Base-by-base conservation (phyloP, 345 rosid genomes). In the Isatis tinctoria region DNA sequence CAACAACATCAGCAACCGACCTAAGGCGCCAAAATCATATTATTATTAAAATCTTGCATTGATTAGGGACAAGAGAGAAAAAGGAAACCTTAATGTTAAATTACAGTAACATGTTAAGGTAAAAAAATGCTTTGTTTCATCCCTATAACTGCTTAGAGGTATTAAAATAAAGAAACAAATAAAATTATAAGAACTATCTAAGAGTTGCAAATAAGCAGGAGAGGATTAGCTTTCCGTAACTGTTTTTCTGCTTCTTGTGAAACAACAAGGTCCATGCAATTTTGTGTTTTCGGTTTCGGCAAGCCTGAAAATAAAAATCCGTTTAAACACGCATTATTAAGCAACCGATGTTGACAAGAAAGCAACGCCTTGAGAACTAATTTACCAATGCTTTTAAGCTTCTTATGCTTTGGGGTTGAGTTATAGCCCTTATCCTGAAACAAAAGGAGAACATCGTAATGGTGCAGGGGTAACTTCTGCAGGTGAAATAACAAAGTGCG, bases 311-410 rank as follows among this genome's bases (percentile, higher is more conserved):
- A 66, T 47, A 62, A 67, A 47, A 51, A n/a, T 14, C 17, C n/a
- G 11, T 17, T 70, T 74, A 18, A 70, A 73, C 49, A 77, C 54
- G 26, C 17, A 49, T 72, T 36, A 49, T 70, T 45, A 64, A 61
- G 65, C 54, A 43, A 60, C 60, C 30, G 22, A 11, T 39, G 22
- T 67, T 20, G 56, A 17, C 70, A 39, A 61, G 47, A 67, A 80
- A 51, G 14, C 32, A 16, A 35, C 14, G 61, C 70, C 60, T 54
- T 9, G 33, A 76, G 20, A 43, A 40, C 8, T 11, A 64, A 4
- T 4, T 35, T 86, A 92, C 96, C 96, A 72, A 87, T 84, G 80
- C 78, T 82, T 81, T 87, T 92, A 70, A 87, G 93, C 70, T 87
- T 86, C 66, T 86, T 87, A 52, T 87, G 93, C 73, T 83, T 90